These are phyloP conservation scores for Puccinia brachypodii DNA, from an alignment of 1,284 basidiomycete species.

Conservation along the genomic window DNA sequence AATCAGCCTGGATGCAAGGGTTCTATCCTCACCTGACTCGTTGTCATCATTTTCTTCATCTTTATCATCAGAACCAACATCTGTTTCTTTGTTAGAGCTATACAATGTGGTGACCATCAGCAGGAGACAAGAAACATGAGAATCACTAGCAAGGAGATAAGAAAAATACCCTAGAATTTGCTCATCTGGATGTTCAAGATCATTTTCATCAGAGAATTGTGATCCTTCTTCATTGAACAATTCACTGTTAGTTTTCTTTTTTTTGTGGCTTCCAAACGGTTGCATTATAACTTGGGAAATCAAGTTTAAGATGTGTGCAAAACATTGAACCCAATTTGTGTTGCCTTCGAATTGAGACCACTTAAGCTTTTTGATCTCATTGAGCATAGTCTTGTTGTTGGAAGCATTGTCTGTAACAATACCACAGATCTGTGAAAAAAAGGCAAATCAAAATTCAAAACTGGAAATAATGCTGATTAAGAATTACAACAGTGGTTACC, in stretches of 20 bases:
- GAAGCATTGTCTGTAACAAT: constrained; percentile 22
- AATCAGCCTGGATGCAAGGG: too few species aligned
- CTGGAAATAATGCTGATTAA: not conserved
- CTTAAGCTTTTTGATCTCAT: not conserved
- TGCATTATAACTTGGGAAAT: not conserved
- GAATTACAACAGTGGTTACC: not conserved
- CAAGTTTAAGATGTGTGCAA: not conserved
- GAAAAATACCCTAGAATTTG: constrained; percentile 4
- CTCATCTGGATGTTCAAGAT: constrained; percentile 6
- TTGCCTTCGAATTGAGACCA: constrained; percentile 8
- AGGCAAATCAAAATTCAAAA: not conserved
- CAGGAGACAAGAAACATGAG: not conserved
- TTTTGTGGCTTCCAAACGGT: constrained; percentile 23
- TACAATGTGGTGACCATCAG: not conserved
- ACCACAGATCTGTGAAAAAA: not conserved
- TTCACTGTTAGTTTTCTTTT: not conserved
- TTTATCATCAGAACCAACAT: not conserved
- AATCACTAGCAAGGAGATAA: not conserved
- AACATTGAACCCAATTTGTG: not conserved
- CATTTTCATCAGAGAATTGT: not conserved
- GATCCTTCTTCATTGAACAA: not conserved
- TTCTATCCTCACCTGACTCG: too few species aligned
- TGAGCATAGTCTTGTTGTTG: not conserved
- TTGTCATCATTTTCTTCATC: too few species aligned
- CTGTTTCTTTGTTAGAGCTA: not conserved